Base-by-base conservation (phyloP, 2,329 filamentous ascomycete genomes). In the Fusarium udum region DNA sequence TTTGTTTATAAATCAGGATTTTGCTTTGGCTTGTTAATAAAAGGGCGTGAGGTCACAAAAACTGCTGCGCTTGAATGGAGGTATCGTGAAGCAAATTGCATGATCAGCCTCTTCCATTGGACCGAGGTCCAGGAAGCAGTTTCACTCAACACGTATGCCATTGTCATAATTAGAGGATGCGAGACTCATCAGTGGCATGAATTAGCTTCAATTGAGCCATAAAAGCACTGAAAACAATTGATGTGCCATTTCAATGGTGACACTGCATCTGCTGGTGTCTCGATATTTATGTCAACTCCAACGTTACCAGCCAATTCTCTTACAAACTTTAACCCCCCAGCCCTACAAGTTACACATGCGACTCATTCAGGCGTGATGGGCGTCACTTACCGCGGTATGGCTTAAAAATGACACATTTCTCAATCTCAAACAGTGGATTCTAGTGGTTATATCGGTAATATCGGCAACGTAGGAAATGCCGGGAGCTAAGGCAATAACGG, bases 401-500 rank as follows among this genome's bases (percentile, higher is more conserved):
- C n/a, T 40, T 12, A 18, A 7, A n/a, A 36, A 48, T 46, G 24
- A 34, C 32, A 26, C 31, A 18, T 40, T 7, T 24, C 5, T 32
- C 8, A 16, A 16, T 11, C 3, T 14, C 28, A 16, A 52, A 24
- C 14, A 8, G 15, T 10, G 55, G n/a, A 13, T 18, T 16, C 10
- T 6, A 3, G 0, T 60, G 67, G 67, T 7, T 53, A 49, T 36
- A 4, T 31, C 65, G 67, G 67, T 7, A 43, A 60, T 26, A 53
- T n/a, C 59, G 67, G 67, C 24, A 69, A 64, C 10, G 10, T 2
- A 39, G 67, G 65, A 37, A 36, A 64, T 49, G 9, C 32, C 59
- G 67, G 67, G 12, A 59, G 18, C 6, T 6, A 45, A 53, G 66
- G 67, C 2, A 55, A 36, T 18, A 22, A 11, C 52, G 52, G 42